A percentile compares a stretch with the other conserved stretches of the same genome.
phyloP scores from a whole-genome alignment of 805 yeast species.

The Barnettozyma vustinii region DNA sequence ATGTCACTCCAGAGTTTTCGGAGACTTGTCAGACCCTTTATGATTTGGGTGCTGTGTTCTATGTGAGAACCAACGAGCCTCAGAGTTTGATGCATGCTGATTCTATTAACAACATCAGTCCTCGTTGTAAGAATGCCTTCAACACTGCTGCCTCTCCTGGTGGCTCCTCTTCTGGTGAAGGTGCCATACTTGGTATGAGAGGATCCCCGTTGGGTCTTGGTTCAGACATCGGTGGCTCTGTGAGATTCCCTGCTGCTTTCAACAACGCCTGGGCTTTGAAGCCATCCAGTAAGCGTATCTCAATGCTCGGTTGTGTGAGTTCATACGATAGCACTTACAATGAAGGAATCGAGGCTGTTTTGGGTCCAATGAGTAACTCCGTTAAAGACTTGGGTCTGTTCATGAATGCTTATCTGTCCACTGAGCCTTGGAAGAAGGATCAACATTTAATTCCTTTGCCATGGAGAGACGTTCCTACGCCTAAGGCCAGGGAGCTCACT shows the following conservation, averaged over 20 bases:
- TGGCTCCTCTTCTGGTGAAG: conserved; percentile 72
- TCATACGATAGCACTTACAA: conserved; percentile 21
- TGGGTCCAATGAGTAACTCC: conserved; percentile 63
- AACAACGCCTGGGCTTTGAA: conserved; percentile 58
- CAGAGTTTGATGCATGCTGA: conserved; percentile 67
- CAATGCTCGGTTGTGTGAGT: conserved; percentile 23
- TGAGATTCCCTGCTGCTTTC: conserved; percentile 64
- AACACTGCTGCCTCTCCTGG: conserved; percentile 58
- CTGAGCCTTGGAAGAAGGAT: conserved; percentile 55
- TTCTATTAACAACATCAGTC: conserved; percentile 53
- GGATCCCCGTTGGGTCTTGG: conserved; percentile 64
- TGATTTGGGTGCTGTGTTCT: conserved; percentile 44
- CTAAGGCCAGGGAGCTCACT: conserved; percentile 40
- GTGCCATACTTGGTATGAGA: conserved; percentile 52
- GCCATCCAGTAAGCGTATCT: conserved; percentile 53
- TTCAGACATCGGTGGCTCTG: conserved; percentile 69
- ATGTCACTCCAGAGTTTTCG: conserved; percentile 29
- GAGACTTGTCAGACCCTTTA: conserved; percentile 22
- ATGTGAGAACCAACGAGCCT: conserved; percentile 63
- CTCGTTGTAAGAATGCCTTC: conserved; percentile 53
- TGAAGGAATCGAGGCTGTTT: conserved; percentile 58
- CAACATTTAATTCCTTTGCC: conserved; percentile 30
- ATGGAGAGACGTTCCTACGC: conserved; percentile 33
- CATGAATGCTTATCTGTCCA: conserved; percentile 49
- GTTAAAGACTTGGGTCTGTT: conserved; percentile 63